Conservation (phyloP, 2,329 filamentous ascomycete genomes). For the Lecanicillium sp. region DNA sequence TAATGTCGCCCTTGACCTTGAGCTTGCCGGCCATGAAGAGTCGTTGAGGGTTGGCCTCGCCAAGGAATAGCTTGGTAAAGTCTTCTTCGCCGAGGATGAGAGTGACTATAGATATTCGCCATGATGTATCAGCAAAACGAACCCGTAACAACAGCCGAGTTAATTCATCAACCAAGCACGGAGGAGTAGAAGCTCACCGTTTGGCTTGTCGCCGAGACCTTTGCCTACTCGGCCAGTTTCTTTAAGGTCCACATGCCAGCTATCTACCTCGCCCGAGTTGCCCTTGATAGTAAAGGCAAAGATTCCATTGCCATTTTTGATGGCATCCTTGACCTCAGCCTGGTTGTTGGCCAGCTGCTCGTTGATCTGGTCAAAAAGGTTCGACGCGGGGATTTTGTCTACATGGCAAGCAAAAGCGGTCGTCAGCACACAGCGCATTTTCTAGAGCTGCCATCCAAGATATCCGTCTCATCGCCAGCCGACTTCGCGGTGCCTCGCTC, state of each 20-base stretch:
- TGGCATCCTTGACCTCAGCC: constrained; percentile 66
- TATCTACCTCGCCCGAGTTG: constrained; percentile 61
- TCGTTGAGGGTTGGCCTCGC: constrained; percentile 81
- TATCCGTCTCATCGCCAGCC: no score
- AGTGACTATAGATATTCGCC: constrained; percentile 55
- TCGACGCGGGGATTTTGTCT: constrained; percentile 76
- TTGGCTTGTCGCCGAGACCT: constrained; percentile 68
- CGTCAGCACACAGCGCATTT: no score
- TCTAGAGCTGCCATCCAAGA: no score
- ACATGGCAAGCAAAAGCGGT: background rate
- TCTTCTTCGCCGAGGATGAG: constrained; percentile 70
- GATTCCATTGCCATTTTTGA: constrained; percentile 72
- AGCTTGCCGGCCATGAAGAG: constrained; percentile 89
- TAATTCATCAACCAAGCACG: no score
- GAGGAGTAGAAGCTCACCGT: constrained; percentile 44
- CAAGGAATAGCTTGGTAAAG: constrained; percentile 66
- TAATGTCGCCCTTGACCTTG: constrained; percentile 88
- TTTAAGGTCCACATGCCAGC: constrained; percentile 87
- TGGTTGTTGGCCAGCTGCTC: constrained; percentile 54
- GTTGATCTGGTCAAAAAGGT: constrained; percentile 77
- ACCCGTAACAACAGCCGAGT: no score
- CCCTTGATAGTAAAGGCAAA: constrained; percentile 86
- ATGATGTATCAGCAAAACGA: constrained; percentile 8
- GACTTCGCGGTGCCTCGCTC: no score
- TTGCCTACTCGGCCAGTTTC: constrained; percentile 69